These are phyloP conservation scores for Lenwebbia sp. DNA, from an alignment of 345 rosid genomes.

Conservation along the genomic window DNA sequence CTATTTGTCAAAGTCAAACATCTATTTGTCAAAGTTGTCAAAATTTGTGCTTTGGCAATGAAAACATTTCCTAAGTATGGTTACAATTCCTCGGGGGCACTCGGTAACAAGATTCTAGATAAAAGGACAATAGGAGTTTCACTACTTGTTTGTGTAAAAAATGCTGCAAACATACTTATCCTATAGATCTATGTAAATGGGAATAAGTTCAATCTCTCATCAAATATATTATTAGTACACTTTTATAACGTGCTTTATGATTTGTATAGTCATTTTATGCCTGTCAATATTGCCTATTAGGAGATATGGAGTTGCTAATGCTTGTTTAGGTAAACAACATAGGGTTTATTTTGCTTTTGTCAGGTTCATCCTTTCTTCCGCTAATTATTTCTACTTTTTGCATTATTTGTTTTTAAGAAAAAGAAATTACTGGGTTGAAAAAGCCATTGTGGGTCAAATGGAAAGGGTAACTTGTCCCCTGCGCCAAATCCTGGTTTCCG, in stretches of 20 bases:
- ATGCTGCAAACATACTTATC: not conserved
- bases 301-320: not conserved
- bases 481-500: not conserved
- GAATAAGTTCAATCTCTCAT: not conserved
- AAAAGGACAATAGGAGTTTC: not conserved
- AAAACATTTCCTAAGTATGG: not conserved
- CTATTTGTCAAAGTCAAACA: not conserved
- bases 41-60: not conserved
- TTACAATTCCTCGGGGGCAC: not conserved
- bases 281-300: not conserved
- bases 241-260: not conserved
- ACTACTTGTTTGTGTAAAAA: not conserved
- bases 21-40: not conserved
- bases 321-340: not conserved
- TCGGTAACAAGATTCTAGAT: not conserved
- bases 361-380: not conserved
- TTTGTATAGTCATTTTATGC: not conserved
- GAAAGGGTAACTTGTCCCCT: not conserved
- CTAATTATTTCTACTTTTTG: not conserved
- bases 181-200: not conserved
- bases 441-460: not conserved
- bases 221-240: not conserved
- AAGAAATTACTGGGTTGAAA: not conserved
- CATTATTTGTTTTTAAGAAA: not conserved
- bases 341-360: not conserved